Conservation (phyloP, 768 basidiomycete genomes). For the Tricholoma terreum region DNA sequence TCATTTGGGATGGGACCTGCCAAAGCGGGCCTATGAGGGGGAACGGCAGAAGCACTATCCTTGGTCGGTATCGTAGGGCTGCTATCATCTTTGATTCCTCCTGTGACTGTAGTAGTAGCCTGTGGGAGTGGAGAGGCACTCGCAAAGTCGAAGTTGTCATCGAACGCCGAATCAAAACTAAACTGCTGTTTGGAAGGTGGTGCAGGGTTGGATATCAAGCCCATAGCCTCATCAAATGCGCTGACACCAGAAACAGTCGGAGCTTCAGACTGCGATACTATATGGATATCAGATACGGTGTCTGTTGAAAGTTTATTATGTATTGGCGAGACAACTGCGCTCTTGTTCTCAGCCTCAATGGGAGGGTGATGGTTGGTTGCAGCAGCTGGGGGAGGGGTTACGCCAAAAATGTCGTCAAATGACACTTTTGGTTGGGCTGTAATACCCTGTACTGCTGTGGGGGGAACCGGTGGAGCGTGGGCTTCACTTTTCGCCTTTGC, state of each 20-base stretch:
- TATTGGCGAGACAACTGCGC: not conserved
- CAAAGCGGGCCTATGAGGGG: conserved; percentile 2
- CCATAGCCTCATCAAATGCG: conserved; percentile 76
- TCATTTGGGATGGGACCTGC: conserved; percentile 3
- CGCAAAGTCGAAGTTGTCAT: conserved; percentile 60
- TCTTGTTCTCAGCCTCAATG: not conserved
- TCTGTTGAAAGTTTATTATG: conserved; percentile 19
- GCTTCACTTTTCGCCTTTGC: conserved; percentile 23
- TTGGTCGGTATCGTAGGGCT: conserved; percentile 22
- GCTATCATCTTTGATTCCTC: conserved; percentile 22
- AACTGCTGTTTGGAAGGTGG: conserved; percentile 40
- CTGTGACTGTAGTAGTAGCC: conserved; percentile 17
- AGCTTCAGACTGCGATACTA: conserved; percentile 12
- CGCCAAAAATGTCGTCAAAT: conserved; percentile 61
- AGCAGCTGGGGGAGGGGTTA: conserved; percentile 23
- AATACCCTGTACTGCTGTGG: conserved; percentile 3
- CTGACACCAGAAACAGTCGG: conserved; percentile 45
- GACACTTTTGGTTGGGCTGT: conserved; percentile 19
- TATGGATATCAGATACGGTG: conserved; percentile 9
- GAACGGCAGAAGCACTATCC: not conserved
- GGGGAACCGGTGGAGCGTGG: conserved; percentile 11
- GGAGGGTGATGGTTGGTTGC: not conserved
- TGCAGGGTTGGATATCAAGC: conserved; percentile 43
- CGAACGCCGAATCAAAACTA: conserved; percentile 60
- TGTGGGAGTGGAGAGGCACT: conserved; percentile 33